A percentile compares a stretch with the other conserved stretches of the same genome.
phyloP scores from a whole-genome alignment of 139 green algal species.

The Protoeuglena noctilucae region DNA sequence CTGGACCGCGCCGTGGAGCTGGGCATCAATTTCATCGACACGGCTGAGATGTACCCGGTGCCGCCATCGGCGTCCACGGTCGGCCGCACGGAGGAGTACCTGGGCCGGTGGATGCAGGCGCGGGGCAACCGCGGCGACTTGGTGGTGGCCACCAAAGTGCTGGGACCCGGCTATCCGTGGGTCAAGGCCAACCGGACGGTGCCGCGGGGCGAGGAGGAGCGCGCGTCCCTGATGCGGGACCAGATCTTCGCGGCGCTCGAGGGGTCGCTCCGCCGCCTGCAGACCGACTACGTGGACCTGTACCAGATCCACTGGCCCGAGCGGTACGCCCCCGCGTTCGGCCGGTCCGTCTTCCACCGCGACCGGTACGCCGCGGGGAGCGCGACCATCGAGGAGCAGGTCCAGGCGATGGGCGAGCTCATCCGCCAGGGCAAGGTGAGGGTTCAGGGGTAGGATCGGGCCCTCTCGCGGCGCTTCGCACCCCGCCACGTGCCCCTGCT shows the following conservation, averaged over 20 bases:
- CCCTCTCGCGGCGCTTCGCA: background rate
- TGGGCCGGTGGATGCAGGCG: constrained; percentile 55
- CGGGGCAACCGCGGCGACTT: constrained; percentile 33
- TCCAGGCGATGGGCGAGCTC: constrained; percentile 34
- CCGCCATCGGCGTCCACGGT: constrained; percentile 19
- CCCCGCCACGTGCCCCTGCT: too few species aligned
- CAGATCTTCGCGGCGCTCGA: constrained; percentile 20
- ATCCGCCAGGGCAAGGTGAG: constrained; percentile 61
- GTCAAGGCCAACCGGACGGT: constrained; percentile 1
- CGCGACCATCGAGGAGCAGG: constrained; percentile 16
- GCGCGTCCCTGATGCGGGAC: background rate
- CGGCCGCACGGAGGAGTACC: constrained; percentile 43
- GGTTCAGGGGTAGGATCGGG: constrained; percentile 7
- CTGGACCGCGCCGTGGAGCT: constrained; percentile 32
- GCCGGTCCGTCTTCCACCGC: constrained; percentile 2
- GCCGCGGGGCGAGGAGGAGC: constrained; percentile 10
- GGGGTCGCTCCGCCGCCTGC: constrained; percentile 31
- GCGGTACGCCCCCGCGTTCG: constrained; percentile 42
- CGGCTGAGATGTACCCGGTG: constrained; percentile 40
- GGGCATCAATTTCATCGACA: constrained; percentile 83
- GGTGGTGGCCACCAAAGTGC: constrained; percentile 69
- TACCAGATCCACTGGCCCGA: constrained; percentile 59
- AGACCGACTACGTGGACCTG: constrained; percentile 49
- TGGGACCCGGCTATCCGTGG: constrained; percentile 6
- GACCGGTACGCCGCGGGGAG: constrained; percentile 11